phyloP scores from a whole-genome alignment of 331 rosid species.

The Cydonia oblonga region DNA sequence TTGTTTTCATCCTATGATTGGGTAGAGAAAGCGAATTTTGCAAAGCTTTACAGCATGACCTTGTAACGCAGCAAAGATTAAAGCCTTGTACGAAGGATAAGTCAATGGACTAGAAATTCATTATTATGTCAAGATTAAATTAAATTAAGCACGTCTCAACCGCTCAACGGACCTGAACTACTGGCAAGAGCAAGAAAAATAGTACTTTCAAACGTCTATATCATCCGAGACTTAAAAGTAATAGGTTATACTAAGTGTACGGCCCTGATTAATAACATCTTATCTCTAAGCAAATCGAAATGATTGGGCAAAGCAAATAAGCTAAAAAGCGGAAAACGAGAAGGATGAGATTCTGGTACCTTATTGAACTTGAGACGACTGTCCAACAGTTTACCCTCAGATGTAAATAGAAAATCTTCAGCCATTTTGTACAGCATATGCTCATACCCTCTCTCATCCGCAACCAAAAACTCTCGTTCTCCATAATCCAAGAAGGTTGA shows the following conservation, averaged over 20 bases:
- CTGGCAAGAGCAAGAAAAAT: no score
- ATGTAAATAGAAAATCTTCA: conserved; percentile 56
- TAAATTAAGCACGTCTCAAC: no score
- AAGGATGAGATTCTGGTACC: conserved; percentile 32
- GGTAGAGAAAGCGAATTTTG: neutral
- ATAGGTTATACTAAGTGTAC: no score
- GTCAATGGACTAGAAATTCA: no score
- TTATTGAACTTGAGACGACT: conserved; percentile 77
- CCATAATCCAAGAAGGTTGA: conserved; percentile 74
- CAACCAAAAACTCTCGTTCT: conserved; percentile 77
- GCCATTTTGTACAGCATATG: conserved; percentile 73
- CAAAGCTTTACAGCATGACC: neutral
- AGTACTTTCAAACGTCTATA: no score
- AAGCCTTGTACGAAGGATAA: no score
- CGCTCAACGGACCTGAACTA: no score
- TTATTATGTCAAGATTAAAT: no score
- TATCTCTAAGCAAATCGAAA: neutral
- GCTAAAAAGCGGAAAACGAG: neutral
- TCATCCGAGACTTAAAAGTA: no score
- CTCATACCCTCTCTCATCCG: conserved; percentile 88
- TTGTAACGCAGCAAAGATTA: neutral
- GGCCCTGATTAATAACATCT: no score
- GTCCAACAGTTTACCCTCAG: conserved; percentile 71
- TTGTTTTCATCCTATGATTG: conserved; percentile 15
- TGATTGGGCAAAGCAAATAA: neutral